These are phyloP conservation scores for Silene vulgaris DNA, from an alignment of 179 eudicot genomes.

Conservation along the genomic window DNA sequence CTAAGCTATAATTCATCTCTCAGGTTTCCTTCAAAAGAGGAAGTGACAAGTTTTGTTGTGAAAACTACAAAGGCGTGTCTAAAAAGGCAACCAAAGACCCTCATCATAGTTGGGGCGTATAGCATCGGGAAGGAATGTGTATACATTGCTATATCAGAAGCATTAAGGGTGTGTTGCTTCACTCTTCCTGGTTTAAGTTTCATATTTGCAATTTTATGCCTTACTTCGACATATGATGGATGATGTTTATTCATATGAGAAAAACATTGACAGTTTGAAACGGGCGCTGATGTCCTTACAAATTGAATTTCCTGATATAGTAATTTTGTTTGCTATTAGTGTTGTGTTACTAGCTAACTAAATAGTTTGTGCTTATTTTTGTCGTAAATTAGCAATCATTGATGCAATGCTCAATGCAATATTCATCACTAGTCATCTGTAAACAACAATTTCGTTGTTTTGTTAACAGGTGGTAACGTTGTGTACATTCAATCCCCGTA, in stretches of 20 bases:
- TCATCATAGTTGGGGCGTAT: conserved; percentile 61
- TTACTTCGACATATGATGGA: background rate
- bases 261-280: background rate
- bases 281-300: background rate
- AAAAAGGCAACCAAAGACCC: conserved; percentile 49
- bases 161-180: conserved; percentile 38
- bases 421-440: no score
- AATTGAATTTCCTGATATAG: background rate
- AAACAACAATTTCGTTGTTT: no score
- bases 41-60: conserved; percentile 48
- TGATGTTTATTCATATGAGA: background rate
- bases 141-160: conserved; percentile 56
- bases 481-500: no score
- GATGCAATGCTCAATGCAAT: no score
- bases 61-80: conserved; percentile 37
- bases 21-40: conserved; percentile 66
- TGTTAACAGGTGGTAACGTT: no score
- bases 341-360: no score
- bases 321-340: background rate
- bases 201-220: background rate
- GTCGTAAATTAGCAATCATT: no score
- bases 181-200: background rate
- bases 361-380: no score
- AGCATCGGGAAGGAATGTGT: conserved; percentile 70
- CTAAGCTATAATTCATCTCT: background rate